A percentile compares a stretch with the other conserved stretches of the same genome.
phyloP scores from a whole-genome alignment of 345 rosid species.

The Melaleuca quinquenervia region DNA sequence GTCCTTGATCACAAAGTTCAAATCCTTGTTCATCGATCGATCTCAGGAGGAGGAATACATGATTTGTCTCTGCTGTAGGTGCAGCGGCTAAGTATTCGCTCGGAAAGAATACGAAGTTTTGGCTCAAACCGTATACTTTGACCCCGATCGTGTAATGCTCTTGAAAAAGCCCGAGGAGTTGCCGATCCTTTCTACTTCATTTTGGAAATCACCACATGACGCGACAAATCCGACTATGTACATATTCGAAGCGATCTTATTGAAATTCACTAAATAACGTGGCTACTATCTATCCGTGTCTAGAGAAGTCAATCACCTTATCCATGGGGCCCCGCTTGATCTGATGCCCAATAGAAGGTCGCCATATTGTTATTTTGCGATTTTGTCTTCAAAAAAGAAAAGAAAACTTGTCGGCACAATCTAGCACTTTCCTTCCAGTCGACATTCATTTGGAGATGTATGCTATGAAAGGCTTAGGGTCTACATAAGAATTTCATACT shows the following conservation, averaged over 20 bases:
- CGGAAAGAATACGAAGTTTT: not conserved
- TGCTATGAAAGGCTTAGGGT: not conserved
- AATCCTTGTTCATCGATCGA: not conserved
- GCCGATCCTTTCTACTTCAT: not conserved
- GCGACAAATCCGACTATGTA: not conserved
- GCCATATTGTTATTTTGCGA: not conserved
- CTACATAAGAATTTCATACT: not conserved
- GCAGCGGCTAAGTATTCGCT: not conserved
- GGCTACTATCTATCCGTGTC: not conserved
- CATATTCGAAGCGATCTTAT: not conserved
- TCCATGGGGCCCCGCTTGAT: not conserved
- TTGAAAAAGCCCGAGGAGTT: not conserved
- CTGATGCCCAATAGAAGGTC: not conserved
- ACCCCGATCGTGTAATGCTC: not conserved
- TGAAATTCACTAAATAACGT: not conserved
- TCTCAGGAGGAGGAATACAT: not conserved
- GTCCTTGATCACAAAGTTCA: not conserved
- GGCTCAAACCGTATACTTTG: not conserved
- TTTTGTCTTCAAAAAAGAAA: not conserved
- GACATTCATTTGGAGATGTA: not conserved
- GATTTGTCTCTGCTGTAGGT: not conserved
- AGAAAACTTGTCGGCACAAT: not conserved
- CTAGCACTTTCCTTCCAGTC: not conserved
- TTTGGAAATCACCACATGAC: not conserved
- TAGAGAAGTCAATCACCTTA: not conserved